Evolutionary conservation across 306 rosid species (phyloP).

Genomic region (Medicago arabica): DNA sequence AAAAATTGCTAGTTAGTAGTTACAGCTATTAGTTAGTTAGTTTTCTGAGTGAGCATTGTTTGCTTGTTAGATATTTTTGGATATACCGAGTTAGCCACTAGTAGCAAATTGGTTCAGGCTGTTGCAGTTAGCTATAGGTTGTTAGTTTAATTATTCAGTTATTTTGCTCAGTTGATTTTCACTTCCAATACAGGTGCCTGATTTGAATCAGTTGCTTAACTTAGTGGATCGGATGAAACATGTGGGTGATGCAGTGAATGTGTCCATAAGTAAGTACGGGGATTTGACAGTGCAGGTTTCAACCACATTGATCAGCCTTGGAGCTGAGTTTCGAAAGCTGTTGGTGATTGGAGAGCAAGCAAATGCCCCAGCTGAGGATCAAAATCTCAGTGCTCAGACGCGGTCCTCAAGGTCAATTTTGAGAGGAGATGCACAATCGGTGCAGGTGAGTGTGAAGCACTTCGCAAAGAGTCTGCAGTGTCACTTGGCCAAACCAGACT

Average conservation of each 20-base stretch:
- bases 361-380: conserved; percentile 75
- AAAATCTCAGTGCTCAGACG: conserved; percentile 75
- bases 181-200: conserved; percentile 56
- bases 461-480: conserved; percentile 88
- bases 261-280: conserved; percentile 82
- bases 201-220: conserved; percentile 80
- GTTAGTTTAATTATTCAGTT: neutral
- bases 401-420: conserved; percentile 66
- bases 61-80: neutral
- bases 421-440: conserved; percentile 85
- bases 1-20: neutral
- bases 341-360: conserved; percentile 77
- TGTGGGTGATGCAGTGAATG: conserved; percentile 77
- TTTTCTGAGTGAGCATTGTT: neutral
- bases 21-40: neutral
- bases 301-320: conserved; percentile 77
- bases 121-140: neutral
- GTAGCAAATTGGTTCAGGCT: conserved; percentile 15
- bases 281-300: conserved; percentile 84
- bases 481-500: conserved; percentile 95
- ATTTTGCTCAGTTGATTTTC: neutral
- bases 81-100: neutral
- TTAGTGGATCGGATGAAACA: conserved; percentile 91
- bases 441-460: conserved; percentile 93
- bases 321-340: conserved; percentile 84